Evolutionary conservation across 2,329 filamentous ascomycete genomes (phyloP), one percentile per base, ranked within the genome.

Genomic region (Colletotrichum echinochloae): DNA sequence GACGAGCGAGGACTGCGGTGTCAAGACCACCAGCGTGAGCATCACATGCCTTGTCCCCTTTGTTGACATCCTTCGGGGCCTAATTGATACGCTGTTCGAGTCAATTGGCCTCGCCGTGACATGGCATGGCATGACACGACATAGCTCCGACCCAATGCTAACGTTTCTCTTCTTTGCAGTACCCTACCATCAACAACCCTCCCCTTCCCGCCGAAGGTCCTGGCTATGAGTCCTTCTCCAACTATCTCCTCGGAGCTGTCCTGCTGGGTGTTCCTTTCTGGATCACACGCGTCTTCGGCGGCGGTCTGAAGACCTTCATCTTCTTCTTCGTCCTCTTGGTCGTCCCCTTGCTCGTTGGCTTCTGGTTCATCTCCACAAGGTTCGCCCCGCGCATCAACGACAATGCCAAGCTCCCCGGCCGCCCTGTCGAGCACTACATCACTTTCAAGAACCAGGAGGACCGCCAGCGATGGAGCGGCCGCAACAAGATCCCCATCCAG

Each of bases 311-410:
- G 87, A 97, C 95, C 75, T 91, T 91, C 81, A 84, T 97, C 77
- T 94, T 98, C 89, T 92, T 98, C 79, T 91, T 89, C 75, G 78
- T 97, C 76, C 85, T 98, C 79, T 90, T 93, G 75, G 88, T 89
- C 62, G 81, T 97, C 65, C 95, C 95, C 12, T 90, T 98, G 75
- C 88, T 98, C 67, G 89, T 90, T 75, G 88, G 82, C 74, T 97
- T 93, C 87, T 98, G 95, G 95, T 87, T 92, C 76, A 80, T 93
- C 63, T 88, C 90, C 71, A 98, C 95, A 4, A 85, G 90, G 75
- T 89, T 95, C 79, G 94, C 93, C 74, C 94, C 95, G 62, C 93
- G 95, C 80, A 94, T 92, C 85, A 98, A 95, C 79, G 95, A 98
- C 79, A 98, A 98, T 85, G 95, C 89, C 80, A 92, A 89, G 81